These are phyloP conservation scores for Williopsis jadinii DNA, from an alignment of 1,139 yeast genomes.

Conservation along the genomic window DNA sequence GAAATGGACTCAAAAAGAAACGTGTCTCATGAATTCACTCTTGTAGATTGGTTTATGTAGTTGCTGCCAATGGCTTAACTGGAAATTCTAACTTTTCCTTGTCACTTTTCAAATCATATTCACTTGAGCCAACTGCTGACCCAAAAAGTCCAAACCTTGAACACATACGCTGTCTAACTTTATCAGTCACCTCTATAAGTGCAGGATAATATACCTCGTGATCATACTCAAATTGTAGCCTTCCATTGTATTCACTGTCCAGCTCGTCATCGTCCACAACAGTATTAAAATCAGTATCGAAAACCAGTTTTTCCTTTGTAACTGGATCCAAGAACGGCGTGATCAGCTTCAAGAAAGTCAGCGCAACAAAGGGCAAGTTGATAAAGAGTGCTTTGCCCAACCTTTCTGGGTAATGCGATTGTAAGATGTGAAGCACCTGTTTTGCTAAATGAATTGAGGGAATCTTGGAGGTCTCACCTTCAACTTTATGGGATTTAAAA, in stretches of 20 bases:
- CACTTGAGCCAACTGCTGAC: slow-evolving; percentile 70
- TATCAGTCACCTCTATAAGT: slow-evolving; percentile 50
- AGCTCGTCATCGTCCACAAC: slow-evolving; percentile 79
- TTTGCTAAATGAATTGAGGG: slow-evolving; percentile 80
- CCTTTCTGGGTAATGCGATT: slow-evolving; percentile 95
- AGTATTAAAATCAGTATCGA: slow-evolving; percentile 79
- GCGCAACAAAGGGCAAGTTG: slow-evolving; percentile 91
- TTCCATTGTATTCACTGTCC: slow-evolving; percentile 80
- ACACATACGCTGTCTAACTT: slow-evolving; percentile 49
- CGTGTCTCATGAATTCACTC: too few species aligned
- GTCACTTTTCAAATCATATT: slow-evolving; percentile 66
- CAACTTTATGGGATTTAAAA: slow-evolving; percentile 62
- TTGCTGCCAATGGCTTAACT: background rate
- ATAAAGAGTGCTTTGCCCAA: slow-evolving; percentile 86
- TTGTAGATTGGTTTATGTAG: background rate
- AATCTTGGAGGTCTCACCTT: slow-evolving; percentile 52
- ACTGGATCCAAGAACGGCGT: slow-evolving; percentile 94
- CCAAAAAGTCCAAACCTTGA: slow-evolving; percentile 64
- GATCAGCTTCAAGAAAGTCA: slow-evolving; percentile 82
- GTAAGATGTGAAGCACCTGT: slow-evolving; percentile 67
- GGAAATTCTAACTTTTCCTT: background rate
- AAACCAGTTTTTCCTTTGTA: slow-evolving; percentile 87
- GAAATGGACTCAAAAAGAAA: too few species aligned
- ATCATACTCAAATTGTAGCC: slow-evolving; percentile 71
- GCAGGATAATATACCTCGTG: slow-evolving; percentile 81